Evolutionary conservation across 2,329 filamentous ascomycete species (phyloP).

Genomic region (Trichoderma koningii): DNA sequence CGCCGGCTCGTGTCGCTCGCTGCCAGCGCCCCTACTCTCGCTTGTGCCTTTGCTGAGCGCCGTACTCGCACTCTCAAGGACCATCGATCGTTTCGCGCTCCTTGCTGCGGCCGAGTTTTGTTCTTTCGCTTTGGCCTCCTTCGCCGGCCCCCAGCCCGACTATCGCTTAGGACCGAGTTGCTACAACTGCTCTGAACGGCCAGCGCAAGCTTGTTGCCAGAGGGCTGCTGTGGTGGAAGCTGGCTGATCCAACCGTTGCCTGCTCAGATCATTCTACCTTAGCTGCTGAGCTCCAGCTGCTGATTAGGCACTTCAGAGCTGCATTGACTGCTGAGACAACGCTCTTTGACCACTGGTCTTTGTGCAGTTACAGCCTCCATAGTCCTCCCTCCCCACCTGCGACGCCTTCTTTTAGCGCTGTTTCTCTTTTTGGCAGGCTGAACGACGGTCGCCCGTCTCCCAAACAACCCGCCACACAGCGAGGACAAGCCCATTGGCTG

Average conservation of each 20-base stretch:
- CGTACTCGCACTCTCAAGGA: neutral
- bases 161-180: slow-evolving; percentile 1
- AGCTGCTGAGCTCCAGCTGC: too few relatives aligned
- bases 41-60: slow-evolving; percentile 9
- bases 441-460: slow-evolving; percentile 24
- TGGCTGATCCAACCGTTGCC: neutral
- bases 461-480: slow-evolving; percentile 26
- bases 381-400: slow-evolving; percentile 18
- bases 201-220: slow-evolving; percentile 7
- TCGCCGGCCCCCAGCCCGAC: neutral
- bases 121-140: too few relatives aligned
- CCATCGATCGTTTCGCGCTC: slow-evolving; percentile 5
- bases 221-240: slow-evolving; percentile 16
- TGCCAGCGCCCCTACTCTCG: slow-evolving; percentile 20
- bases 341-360: neutral
- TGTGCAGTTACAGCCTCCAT: slow-evolving; percentile 22
- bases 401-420: slow-evolving; percentile 10
- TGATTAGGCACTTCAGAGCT: slow-evolving; percentile 2
- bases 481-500: slow-evolving; percentile 19
- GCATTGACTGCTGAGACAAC: slow-evolving; percentile 10
- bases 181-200: neutral
- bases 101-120: neutral
- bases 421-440: slow-evolving; percentile 25
- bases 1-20: slow-evolving; percentile 26
- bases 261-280: neutral